A percentile compares a stretch with the other conserved stretches of the same genome.
Conservation (phyloP, 2,329 filamentous ascomycete species). For the Tolypocladium nubicola region DNA sequence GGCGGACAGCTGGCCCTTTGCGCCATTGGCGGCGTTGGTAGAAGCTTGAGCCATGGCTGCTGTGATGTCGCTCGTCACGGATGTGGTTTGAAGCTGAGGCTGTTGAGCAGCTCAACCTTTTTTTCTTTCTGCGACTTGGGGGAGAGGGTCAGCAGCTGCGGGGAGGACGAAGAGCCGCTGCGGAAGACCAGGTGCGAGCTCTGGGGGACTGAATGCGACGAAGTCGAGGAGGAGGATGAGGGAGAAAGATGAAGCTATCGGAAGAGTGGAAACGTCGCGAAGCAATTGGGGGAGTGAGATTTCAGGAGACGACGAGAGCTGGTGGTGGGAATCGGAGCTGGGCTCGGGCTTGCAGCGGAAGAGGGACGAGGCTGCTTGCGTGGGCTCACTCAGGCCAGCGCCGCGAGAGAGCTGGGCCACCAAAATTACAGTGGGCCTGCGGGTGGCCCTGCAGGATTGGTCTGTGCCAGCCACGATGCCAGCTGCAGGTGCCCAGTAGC, state of each 20-base stretch:
- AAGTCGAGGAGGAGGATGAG: constrained; percentile 6
- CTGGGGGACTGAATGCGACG: background rate
- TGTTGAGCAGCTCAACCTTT: background rate
- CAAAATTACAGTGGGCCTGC: constrained; percentile 13
- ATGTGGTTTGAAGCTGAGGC: background rate
- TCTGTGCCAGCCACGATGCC: constrained; percentile 1
- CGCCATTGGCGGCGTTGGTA: constrained; percentile 38
- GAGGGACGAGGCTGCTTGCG: background rate
- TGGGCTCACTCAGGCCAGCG: constrained; percentile 1
- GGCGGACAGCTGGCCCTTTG: constrained; percentile 52
- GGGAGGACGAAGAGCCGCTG: constrained; percentile 1
- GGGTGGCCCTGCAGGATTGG: constrained; percentile 4
- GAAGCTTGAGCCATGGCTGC: constrained; percentile 40
- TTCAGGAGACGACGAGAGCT: constrained; percentile 12
- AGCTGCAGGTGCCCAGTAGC: constrained; percentile 4
- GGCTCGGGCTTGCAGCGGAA: background rate
- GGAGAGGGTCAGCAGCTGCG: constrained; percentile 13
- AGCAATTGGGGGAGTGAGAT: constrained; percentile 9
- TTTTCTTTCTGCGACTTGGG: constrained; percentile 9
- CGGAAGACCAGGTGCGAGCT: constrained; percentile 1
- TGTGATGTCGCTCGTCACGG: constrained; percentile 6
- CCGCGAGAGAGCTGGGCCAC: constrained; percentile 4
- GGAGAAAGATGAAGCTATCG: constrained; percentile 3
- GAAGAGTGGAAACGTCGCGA: constrained; percentile 5
- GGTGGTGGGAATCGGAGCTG: constrained; percentile 10